Base-by-base conservation (phyloP, 2,329 filamentous ascomycete genomes). In the Chaetomium globosum region DNA sequence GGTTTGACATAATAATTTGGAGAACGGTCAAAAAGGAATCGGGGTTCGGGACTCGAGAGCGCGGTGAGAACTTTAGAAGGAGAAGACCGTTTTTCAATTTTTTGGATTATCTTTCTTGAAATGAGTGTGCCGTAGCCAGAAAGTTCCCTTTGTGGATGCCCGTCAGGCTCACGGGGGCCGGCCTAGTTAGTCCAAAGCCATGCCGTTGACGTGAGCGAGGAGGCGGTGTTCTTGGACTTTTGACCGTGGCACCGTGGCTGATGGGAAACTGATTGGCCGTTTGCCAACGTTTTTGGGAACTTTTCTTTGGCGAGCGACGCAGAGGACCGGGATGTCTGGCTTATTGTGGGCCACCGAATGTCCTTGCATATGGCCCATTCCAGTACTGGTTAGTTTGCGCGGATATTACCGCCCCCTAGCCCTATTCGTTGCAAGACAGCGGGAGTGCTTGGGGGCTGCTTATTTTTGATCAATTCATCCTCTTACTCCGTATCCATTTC, bases 351-450 rank as follows among this genome's bases (percentile, higher is more conserved):
- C 31, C 61, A 23, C 61, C 4, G 12, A 63, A 63, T 19, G 61
- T 46, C 61, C 61, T 53, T 59, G 61, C 61, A 63, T 63, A 61
- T 16, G 28, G 28, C 30, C 51, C 16, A 53, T 31, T 53, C 12
- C 5, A 28, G 26, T 31, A 36, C 33, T 36, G 16, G 39, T 7
- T 12, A 39, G 36, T 43, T 19, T 2, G 16, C 7, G 16, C 39
- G 39, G 39, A 43, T 43, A 43, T 43, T 43, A 4, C 26, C 49
- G 49, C 19, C 9, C 1, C 10, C 4, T n/a, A 16, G 49, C 23
- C 23, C 49, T 9, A 28, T n/a, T 48, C 46, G 5, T 4, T 23
- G 12, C n/a, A 4, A 4, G 26, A 26, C 26, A 26, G 26, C 19
- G 46, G 19, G 13, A 12, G n/a, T 9, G 8, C n/a, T n/a, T 8